Evolutionary conservation across 192 early-diverging fungal genomes (phyloP).

Genomic region (Coemansia sp.): DNA sequence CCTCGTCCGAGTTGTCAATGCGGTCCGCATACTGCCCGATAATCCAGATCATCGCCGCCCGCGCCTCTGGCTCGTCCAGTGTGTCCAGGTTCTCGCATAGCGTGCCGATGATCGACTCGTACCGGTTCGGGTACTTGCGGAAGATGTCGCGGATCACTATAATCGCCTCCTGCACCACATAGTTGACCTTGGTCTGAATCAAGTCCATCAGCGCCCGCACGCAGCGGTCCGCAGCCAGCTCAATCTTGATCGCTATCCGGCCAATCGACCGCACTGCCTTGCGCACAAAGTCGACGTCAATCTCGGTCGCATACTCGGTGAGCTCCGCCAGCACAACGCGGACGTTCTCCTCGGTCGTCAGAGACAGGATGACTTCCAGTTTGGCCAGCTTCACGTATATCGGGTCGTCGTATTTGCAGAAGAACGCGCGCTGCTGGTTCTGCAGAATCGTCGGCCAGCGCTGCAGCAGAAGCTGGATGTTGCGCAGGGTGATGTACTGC

Average conservation of each 20-base stretch:
- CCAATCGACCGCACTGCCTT: slow-evolving; percentile 97
- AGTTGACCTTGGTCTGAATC: slow-evolving; percentile 96
- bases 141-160: slow-evolving; percentile 99
- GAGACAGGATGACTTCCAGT: slow-evolving; percentile 90
- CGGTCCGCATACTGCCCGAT: slow-evolving; percentile 97
- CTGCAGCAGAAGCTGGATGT: slow-evolving; percentile 94
- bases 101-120: slow-evolving; percentile 89
- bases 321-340: slow-evolving; percentile 89
- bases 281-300: slow-evolving; percentile 97
- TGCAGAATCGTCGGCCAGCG: slow-evolving; percentile 83
- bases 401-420: slow-evolving; percentile 99
- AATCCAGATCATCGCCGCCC: slow-evolving; percentile 99
- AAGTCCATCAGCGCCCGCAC: slow-evolving; percentile 85
- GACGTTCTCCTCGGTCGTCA: slow-evolving; percentile 81
- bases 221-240: slow-evolving; percentile 79
- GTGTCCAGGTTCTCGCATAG: slow-evolving; percentile 95
- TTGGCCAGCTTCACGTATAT: slow-evolving; percentile 98
- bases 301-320: slow-evolving; percentile 92
- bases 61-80: slow-evolving; percentile 96
- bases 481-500: slow-evolving; percentile 95
- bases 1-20: slow-evolving; percentile 93
- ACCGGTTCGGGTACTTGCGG: slow-evolving; percentile 96
- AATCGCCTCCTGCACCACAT: slow-evolving; percentile 98
- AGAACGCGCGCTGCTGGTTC: slow-evolving; percentile 97
- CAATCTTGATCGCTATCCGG: slow-evolving; percentile 96